Conservation (phyloP, 495 filamentous ascomycete genomes). For the Penicillium canescens region DNA sequence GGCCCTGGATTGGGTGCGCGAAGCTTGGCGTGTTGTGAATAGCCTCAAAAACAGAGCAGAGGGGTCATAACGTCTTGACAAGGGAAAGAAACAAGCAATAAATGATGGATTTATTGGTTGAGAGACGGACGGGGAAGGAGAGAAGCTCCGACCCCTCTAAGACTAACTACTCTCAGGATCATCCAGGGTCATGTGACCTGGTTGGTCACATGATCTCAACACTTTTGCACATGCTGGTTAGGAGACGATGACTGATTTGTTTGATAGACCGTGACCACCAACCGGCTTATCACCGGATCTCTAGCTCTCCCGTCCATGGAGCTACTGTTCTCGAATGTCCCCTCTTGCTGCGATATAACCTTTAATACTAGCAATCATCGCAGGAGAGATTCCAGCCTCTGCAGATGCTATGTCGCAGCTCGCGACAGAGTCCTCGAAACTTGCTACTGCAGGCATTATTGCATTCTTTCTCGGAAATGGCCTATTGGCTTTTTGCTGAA, state of each 20-base stretch:
- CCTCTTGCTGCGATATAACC: constrained; percentile 17
- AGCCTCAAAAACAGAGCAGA: no score
- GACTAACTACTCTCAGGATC: no score
- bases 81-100: no score
- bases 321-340: constrained; percentile 18
- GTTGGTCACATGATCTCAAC: no score
- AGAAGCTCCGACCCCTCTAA: no score
- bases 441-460: constrained; percentile 1
- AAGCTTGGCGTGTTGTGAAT: no score
- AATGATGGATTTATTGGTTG: no score
- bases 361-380: constrained; percentile 7
- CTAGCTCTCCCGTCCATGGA: constrained; percentile 18
- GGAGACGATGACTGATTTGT: background rate
- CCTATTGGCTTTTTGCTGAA: constrained; percentile 16
- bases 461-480: constrained; percentile 17
- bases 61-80: no score
- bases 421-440: background rate
- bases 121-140: no score
- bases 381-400: constrained; percentile 13
- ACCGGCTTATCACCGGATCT: constrained; percentile 20
- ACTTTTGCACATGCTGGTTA: no score
- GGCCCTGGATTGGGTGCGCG: no score
- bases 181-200: no score
- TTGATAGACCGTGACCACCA: constrained; percentile 19
- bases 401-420: constrained; percentile 10